Conservation (phyloP, 2,329 filamentous ascomycete species). For the Sporothrix pseudoabietina region DNA sequence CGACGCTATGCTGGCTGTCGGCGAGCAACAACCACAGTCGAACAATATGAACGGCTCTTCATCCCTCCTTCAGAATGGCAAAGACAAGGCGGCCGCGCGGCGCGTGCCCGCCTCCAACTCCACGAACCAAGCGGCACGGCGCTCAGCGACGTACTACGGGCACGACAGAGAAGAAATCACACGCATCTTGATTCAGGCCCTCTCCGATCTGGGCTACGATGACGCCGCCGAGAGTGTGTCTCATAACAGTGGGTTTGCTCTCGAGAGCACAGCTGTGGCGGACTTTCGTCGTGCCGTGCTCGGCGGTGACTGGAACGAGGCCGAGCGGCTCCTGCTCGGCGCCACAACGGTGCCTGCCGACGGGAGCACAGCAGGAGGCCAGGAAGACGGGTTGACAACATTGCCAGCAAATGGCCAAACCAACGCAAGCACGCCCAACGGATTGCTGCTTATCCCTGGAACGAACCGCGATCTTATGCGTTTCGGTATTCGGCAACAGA, state of each 20-base stretch:
- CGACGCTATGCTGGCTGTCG: slow-evolving; percentile 28
- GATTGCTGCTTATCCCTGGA: slow-evolving; percentile 72
- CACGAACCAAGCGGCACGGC: background rate
- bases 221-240: slow-evolving; percentile 73
- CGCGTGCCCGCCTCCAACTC: background rate
- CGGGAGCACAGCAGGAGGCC: background rate
- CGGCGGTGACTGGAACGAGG: slow-evolving; percentile 77
- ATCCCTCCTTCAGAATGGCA: slow-evolving; percentile 38
- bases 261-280: slow-evolving; percentile 86
- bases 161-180: slow-evolving; percentile 93
- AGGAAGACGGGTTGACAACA: background rate
- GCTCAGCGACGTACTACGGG: slow-evolving; percentile 64
- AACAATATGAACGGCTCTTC: slow-evolving; percentile 59
- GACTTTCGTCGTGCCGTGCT: slow-evolving; percentile 81
- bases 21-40: slow-evolving; percentile 18
- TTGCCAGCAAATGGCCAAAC: slow-evolving; percentile 21
- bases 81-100: slow-evolving; percentile 30
- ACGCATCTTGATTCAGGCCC: slow-evolving; percentile 84
- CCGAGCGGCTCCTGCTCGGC: slow-evolving; percentile 77
- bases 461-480: slow-evolving; percentile 79
- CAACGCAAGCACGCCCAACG: slow-evolving; percentile 46
- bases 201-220: slow-evolving; percentile 85
- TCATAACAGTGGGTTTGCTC: slow-evolving; percentile 79
- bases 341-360: slow-evolving; percentile 40
- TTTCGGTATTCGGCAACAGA: slow-evolving; percentile 88